Conservation (phyloP, 1,139 yeast genomes). For the Yamadazyma diddensiae region DNA sequence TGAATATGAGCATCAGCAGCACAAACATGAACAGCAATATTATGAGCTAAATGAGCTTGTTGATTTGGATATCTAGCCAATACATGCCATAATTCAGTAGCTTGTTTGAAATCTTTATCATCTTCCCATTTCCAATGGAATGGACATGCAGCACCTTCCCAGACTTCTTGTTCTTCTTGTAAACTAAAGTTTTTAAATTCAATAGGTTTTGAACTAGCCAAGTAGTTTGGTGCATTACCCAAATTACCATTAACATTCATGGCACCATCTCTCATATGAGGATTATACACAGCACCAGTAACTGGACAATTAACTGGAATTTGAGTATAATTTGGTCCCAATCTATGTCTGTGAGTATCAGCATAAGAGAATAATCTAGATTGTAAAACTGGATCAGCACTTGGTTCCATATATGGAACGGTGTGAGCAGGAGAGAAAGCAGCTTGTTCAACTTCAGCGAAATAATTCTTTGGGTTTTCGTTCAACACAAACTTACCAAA, state of each 20-base stretch:
- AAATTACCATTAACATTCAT: constrained; percentile 83
- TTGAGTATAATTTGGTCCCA: constrained; percentile 69
- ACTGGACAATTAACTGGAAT: constrained; percentile 72
- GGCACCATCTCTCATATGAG: constrained; percentile 82
- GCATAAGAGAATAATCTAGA: constrained; percentile 82
- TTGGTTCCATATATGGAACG: constrained; percentile 80
- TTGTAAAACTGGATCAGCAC: constrained; percentile 86
- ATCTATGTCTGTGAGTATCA: constrained; percentile 69
- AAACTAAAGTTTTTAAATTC: constrained; percentile 42
- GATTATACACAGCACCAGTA: constrained; percentile 48
- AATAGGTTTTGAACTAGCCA: constrained; percentile 57
- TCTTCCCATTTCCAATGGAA: constrained; percentile 76
- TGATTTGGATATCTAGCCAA: constrained; percentile 74
- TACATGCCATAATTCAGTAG: constrained; percentile 63
- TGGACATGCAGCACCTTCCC: constrained; percentile 85
- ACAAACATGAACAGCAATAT: constrained; percentile 72
- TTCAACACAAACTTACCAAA: constrained; percentile 70
- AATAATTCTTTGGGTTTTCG: constrained; percentile 73
- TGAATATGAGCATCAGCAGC: constrained; percentile 74
- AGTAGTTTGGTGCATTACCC: constrained; percentile 81
- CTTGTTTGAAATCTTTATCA: constrained; percentile 72
- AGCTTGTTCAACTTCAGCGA: constrained; percentile 80
- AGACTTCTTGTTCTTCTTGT: constrained; percentile 73
- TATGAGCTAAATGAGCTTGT: constrained; percentile 80
- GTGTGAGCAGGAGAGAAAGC: constrained; percentile 83